A percentile compares a stretch with the other conserved stretches of the same genome.
These are phyloP conservation scores for Botryotinia narcissicola DNA, from an alignment of 2,329 filamentous ascomycete genomes.

Conservation along the genomic window DNA sequence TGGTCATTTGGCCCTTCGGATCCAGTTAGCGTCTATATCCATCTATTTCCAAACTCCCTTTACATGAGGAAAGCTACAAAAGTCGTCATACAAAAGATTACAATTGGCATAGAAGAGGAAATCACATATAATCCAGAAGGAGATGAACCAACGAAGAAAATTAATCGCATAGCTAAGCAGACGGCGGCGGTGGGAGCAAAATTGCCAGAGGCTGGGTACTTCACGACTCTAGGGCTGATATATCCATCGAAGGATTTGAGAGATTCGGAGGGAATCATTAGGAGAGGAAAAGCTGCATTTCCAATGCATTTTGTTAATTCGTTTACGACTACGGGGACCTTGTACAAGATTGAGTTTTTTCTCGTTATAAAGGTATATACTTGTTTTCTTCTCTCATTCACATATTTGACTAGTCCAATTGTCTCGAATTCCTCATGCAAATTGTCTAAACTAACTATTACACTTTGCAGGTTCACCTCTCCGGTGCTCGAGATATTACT, in stretches of 20 bases:
- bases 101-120: slow-evolving; percentile 91
- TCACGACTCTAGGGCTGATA: slow-evolving; percentile 85
- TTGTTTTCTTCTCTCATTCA: not conserved
- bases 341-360: slow-evolving; percentile 99
- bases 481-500: slow-evolving; percentile 81
- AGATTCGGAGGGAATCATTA: slow-evolving; percentile 83
- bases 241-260: slow-evolving; percentile 88
- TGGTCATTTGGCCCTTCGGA: slow-evolving; percentile 97
- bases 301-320: slow-evolving; percentile 84
- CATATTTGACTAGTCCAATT: not conserved
- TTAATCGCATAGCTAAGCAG: slow-evolving; percentile 82
- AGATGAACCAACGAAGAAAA: slow-evolving; percentile 87
- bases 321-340: slow-evolving; percentile 88
- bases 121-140: slow-evolving; percentile 99
- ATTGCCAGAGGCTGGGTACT: slow-evolving; percentile 86
- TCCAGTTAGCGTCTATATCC: slow-evolving; percentile 94
- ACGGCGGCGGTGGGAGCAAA: slow-evolving; percentile 78
- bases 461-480: slow-evolving; percentile 71
- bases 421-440: not conserved
- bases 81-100: slow-evolving; percentile 92
- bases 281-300: slow-evolving; percentile 80
- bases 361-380: slow-evolving; percentile 80
- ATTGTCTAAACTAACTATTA: slow-evolving; percentile 15
- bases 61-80: slow-evolving; percentile 88
- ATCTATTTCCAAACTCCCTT: slow-evolving; percentile 86